These are phyloP conservation scores for Phalaenopsis equestris DNA, from an alignment of 106 monocot species.

Conservation along the genomic window DNA sequence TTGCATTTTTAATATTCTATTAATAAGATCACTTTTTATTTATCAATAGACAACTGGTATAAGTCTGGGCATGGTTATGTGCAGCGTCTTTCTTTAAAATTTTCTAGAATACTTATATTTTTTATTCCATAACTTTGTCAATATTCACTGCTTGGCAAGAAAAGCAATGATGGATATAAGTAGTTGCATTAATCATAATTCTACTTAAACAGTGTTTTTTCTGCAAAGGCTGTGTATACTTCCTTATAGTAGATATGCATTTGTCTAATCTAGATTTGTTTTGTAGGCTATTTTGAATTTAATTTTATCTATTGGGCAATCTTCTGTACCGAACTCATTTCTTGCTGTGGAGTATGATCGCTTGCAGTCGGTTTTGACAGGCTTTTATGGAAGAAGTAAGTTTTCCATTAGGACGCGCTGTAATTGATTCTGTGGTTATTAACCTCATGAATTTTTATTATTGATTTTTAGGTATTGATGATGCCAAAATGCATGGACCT, in stretches of 20 bases:
- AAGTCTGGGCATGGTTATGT: too few species aligned
- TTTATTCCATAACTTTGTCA: too few species aligned
- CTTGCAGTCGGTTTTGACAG: conserved; percentile 36
- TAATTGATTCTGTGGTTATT: neutral
- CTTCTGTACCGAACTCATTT: conserved; percentile 20
- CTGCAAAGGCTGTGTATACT: too few species aligned
- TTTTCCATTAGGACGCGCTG: neutral
- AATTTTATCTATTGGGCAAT: conserved; percentile 40
- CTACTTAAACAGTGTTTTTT: too few species aligned
- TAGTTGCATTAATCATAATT: too few species aligned
- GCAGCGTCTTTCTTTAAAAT: too few species aligned
- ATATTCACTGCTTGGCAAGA: too few species aligned
- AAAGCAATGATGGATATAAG: too few species aligned
- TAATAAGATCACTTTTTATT: neutral
- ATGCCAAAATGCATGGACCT: conserved; percentile 30
- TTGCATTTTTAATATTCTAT: neutral
- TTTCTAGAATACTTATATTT: too few species aligned
- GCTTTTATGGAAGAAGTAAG: conserved; percentile 48
- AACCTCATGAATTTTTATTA: neutral
- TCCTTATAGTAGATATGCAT: too few species aligned
- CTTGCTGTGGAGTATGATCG: conserved; percentile 33
- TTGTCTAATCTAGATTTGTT: neutral
- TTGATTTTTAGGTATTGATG: conserved; percentile 29
- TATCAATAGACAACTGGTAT: neutral
- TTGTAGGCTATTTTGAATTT: conserved; percentile 51